Percentiles rank a stretch among this genome's conserved stretches.
These are phyloP conservation scores for Ulmus americana DNA, from an alignment of 331 rosid genomes.

Conservation along the genomic window DNA sequence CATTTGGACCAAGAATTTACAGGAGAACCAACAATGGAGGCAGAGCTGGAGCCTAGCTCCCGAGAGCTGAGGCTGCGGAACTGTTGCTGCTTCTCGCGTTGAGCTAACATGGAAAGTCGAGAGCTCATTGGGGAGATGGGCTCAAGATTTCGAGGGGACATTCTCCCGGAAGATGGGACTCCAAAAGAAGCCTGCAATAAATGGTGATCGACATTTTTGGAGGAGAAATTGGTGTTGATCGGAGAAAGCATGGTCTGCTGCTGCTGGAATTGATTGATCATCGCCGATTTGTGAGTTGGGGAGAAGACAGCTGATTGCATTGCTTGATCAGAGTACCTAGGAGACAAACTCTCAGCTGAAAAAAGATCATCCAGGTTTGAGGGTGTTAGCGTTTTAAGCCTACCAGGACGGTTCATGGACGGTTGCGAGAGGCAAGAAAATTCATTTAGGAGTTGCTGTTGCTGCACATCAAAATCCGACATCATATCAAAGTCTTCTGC, in stretches of 20 bases:
- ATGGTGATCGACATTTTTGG: slow-evolving; percentile 57
- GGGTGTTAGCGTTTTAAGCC: slow-evolving; percentile 59
- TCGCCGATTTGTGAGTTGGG: slow-evolving; percentile 81
- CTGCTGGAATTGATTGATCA: slow-evolving; percentile 84
- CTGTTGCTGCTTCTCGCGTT: slow-evolving; percentile 77
- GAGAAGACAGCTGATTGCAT: slow-evolving; percentile 67
- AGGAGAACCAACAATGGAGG: slow-evolving; percentile 41
- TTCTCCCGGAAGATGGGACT: slow-evolving; percentile 69
- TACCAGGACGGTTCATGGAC: slow-evolving; percentile 63
- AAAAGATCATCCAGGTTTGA: slow-evolving; percentile 87
- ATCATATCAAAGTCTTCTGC: slow-evolving; percentile 60
- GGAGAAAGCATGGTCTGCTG: slow-evolving; percentile 81
- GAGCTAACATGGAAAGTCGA: slow-evolving; percentile 68
- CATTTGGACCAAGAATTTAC: slow-evolving; percentile 73
- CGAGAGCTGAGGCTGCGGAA: slow-evolving; percentile 89
- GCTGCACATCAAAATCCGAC: slow-evolving; percentile 66
- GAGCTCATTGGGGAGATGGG: slow-evolving; percentile 81
- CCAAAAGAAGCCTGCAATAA: slow-evolving; percentile 68
- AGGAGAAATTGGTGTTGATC: slow-evolving; percentile 65
- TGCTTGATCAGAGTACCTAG: slow-evolving; percentile 68
- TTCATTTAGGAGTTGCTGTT: slow-evolving; percentile 70
- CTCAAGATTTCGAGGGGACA: slow-evolving; percentile 78
- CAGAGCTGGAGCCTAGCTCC: slow-evolving; percentile 67
- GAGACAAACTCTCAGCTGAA: slow-evolving; percentile 80
- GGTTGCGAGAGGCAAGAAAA: slow-evolving; percentile 60